phyloP scores from a whole-genome alignment of 257 asterid genomes.

The Solanum medicagineum region DNA sequence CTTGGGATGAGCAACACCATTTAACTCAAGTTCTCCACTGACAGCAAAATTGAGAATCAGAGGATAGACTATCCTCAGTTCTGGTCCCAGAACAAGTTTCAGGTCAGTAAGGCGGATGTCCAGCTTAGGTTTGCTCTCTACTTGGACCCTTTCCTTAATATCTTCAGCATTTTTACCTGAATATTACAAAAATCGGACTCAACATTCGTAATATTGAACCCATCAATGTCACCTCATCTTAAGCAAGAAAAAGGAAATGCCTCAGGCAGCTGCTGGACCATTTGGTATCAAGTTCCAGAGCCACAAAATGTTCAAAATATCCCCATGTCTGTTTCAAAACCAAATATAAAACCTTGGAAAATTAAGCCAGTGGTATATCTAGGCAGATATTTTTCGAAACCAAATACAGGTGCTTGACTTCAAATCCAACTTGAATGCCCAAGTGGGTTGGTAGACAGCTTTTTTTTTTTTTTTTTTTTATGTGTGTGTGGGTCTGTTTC shows the following conservation, averaged over 20 bases:
- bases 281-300: background rate
- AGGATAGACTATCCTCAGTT: constrained; percentile 84
- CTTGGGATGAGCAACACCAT: constrained; percentile 90
- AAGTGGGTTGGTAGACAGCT: background rate
- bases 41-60: constrained; percentile 93
- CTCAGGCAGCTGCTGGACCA: background rate
- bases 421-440: background rate
- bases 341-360: background rate
- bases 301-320: background rate
- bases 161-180: constrained; percentile 69
- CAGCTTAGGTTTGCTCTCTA: constrained; percentile 66
- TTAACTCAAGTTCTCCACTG: constrained; percentile 93
- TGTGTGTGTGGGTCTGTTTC: background rate
- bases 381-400: background rate
- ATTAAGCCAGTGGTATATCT: background rate
- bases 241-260: background rate
- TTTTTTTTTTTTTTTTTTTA: too few relatives aligned
- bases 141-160: constrained; percentile 66
- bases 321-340: background rate
- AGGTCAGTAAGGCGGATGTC: constrained; percentile 78
- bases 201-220: background rate
- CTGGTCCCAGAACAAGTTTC: constrained; percentile 84
- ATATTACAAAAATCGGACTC: constrained; percentile 5
- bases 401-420: background rate
- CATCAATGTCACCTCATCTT: background rate